A percentile compares a stretch with the other conserved stretches of the same genome.
Conservation (phyloP, 345 rosid genomes). For the Cardamine occulta region DNA sequence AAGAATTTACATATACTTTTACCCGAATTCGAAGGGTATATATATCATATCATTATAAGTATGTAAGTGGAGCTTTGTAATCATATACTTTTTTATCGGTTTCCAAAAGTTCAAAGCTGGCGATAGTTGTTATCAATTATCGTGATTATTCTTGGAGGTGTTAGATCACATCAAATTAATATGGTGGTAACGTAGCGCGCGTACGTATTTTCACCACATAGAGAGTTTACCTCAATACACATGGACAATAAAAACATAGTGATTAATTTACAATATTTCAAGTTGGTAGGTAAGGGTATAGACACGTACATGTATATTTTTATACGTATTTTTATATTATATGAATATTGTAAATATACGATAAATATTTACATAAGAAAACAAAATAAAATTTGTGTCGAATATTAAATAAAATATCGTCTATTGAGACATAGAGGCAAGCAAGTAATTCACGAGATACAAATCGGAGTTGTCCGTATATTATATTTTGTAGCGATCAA, state of each 20-base stretch:
- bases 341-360: constrained; percentile 3
- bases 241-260: not conserved
- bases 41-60: constrained; percentile 20
- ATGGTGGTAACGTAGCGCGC: not conserved
- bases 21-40: constrained; percentile 6
- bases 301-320: constrained; percentile 5
- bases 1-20: not conserved
- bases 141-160: constrained; percentile 32
- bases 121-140: constrained; percentile 37
- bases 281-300: constrained; percentile 30
- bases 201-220: constrained; percentile 15
- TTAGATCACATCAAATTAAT: constrained; percentile 2
- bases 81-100: constrained; percentile 21
- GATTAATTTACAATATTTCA: constrained; percentile 23
- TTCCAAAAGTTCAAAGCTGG: constrained; percentile 40
- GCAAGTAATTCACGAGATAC: constrained; percentile 50
- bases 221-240: constrained; percentile 19
- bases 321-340: constrained; percentile 17
- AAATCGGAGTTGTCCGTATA: constrained; percentile 46
- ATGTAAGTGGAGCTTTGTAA: constrained; percentile 21
- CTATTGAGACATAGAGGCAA: constrained; percentile 47
- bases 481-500: constrained; percentile 47
- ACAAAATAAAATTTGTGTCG: constrained; percentile 21
- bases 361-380: constrained; percentile 29
- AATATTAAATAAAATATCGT: constrained; percentile 41